Percentiles rank a stretch among this genome's conserved stretches.
These are phyloP conservation scores for Guyanaporus albipodus DNA, from an alignment of 768 basidiomycete species.

Conservation along the genomic window DNA sequence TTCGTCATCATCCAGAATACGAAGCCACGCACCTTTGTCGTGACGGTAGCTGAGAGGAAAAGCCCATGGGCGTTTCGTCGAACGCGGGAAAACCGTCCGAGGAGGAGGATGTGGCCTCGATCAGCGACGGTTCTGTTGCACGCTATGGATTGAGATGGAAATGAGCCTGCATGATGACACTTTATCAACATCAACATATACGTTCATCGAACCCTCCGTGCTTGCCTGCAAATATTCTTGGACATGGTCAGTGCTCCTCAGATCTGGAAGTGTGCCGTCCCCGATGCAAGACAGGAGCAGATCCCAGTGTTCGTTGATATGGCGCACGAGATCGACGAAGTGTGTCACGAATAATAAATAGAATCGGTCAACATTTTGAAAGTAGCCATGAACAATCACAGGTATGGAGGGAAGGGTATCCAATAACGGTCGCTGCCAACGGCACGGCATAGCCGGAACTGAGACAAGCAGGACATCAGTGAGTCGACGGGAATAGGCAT, in stretches of 20 bases:
- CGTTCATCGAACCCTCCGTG: no score
- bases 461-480: background rate
- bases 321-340: slow-evolving; percentile 12
- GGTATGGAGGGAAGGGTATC: slow-evolving; percentile 13
- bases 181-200: background rate
- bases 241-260: slow-evolving; percentile 10
- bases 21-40: slow-evolving; percentile 11
- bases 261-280: slow-evolving; percentile 14
- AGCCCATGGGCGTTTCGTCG: slow-evolving; percentile 12
- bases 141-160: slow-evolving; percentile 13
- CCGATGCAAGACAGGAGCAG: slow-evolving; percentile 14
- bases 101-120: slow-evolving; percentile 9
- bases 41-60: background rate
- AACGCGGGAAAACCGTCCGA: slow-evolving; percentile 17
- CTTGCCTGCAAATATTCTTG: slow-evolving; percentile 15
- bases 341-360: background rate
- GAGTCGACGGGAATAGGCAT: background rate
- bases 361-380: slow-evolving; percentile 8
- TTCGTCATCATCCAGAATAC: background rate
- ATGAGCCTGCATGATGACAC: background rate
- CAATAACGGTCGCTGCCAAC: slow-evolving; percentile 13
- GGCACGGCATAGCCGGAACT: slow-evolving; percentile 18
- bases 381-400: slow-evolving; percentile 20
- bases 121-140: slow-evolving; percentile 16
- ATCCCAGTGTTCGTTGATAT: slow-evolving; percentile 17